These are phyloP conservation scores for Fusarium humuli DNA, from an alignment of 2,329 filamentous ascomycete genomes.

Conservation along the genomic window DNA sequence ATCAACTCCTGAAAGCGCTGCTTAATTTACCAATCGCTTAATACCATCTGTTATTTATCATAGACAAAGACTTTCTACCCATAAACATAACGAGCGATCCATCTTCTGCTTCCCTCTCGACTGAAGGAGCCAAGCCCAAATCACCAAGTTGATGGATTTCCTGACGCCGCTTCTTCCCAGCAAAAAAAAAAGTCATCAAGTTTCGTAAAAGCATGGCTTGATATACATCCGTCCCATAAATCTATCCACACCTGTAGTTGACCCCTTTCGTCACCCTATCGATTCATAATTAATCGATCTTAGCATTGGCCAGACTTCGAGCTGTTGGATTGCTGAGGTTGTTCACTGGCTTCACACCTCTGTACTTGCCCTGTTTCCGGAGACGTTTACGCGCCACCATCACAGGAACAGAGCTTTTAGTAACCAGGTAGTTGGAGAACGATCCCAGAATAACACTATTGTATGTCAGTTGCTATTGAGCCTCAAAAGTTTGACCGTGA, in stretches of 20 bases:
- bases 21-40: not conserved
- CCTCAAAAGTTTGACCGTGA: not conserved
- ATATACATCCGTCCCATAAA: conserved; percentile 1
- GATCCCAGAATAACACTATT: conserved; percentile 89
- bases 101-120: conserved; percentile 4
- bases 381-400: conserved; percentile 97
- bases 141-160: not conserved
- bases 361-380: conserved; percentile 86
- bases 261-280: not conserved
- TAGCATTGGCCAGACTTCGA: conserved; percentile 75
- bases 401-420: conserved; percentile 94
- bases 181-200: conserved; percentile 26
- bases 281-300: conserved; percentile 70
- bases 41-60: not conserved
- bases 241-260: conserved; percentile 1
- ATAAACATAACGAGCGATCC: conserved; percentile 20
- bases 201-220: conserved; percentile 22
- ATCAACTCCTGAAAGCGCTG: not conserved
- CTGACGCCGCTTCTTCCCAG: conserved; percentile 17
- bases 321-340: conserved; percentile 79
- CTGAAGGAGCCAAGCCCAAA: not conserved
- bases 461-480: conserved; percentile 48
- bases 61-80: not conserved
- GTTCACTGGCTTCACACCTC: conserved; percentile 81
- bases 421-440: conserved; percentile 97